These are phyloP conservation scores for Pythium aquatile DNA, from an alignment of 352 stramenopile species.

Conservation along the genomic window DNA sequence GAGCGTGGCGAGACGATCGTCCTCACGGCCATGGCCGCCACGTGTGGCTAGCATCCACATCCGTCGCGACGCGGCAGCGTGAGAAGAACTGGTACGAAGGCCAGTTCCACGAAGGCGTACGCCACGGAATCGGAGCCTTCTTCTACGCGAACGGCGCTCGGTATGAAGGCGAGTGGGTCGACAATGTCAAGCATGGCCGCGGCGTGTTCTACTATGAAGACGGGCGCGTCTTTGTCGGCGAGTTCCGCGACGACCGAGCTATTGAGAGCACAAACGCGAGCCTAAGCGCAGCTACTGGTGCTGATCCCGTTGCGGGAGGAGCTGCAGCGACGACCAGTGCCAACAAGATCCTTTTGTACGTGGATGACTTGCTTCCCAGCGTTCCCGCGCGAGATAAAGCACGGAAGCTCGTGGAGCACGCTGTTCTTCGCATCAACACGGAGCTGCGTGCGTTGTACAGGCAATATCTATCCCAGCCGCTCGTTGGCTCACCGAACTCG, in stretches of 20 bases:
- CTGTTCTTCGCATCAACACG: constrained; percentile 57
- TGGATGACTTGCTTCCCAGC: constrained; percentile 46
- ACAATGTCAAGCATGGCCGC: constrained; percentile 75
- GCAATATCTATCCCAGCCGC: constrained; percentile 39
- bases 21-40: constrained; percentile 81
- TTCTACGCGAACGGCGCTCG: constrained; percentile 85
- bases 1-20: constrained; percentile 66
- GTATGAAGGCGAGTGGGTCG: constrained; percentile 82
- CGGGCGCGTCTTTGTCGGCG: constrained; percentile 50
- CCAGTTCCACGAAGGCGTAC: constrained; percentile 61
- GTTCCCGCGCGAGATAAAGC: constrained; percentile 35
- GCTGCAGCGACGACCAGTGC: background rate
- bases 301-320: background rate
- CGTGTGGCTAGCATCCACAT: constrained; percentile 53
- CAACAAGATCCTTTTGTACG: constrained; percentile 45
- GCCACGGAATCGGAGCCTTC: constrained; percentile 70
- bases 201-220: constrained; percentile 77
- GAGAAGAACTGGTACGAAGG: constrained; percentile 87
- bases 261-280: constrained; percentile 23
- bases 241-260: constrained; percentile 48
- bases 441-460: constrained; percentile 61
- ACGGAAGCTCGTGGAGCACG: constrained; percentile 47
- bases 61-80: constrained; percentile 18
- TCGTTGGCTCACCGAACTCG: constrained; percentile 14
- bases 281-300: constrained; percentile 14